Evolutionary conservation across 1,284 basidiomycete species (phyloP), one percentile per base, ranked within the genome.

Genomic region (Trametes hirsuta): DNA sequence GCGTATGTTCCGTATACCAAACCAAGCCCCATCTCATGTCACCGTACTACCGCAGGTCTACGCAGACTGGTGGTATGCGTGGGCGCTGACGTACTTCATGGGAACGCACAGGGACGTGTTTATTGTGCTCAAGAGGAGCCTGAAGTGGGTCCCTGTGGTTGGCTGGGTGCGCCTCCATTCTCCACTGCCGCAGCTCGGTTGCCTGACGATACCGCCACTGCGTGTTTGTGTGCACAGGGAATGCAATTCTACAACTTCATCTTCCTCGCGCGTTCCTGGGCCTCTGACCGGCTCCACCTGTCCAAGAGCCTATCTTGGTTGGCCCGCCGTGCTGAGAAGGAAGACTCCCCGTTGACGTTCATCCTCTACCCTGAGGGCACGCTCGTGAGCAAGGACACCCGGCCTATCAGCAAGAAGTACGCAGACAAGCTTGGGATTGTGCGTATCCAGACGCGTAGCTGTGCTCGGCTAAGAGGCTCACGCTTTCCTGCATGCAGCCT

Each of bases 241-340:
- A 95, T 95, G 95, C 94, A 91, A 82, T 88, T 95, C 77, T 97
- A 88, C 76, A 82, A 87, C 56, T 98, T 98, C 76, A 94, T 97
- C 67, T 94, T 94, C 76, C 82, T 96, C 47, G 86, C 87, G 37
- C 87, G 93, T 37, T 93, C 90, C 15, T 96, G 94, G 94, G 89
- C 90, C 1, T 85, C 89, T 22, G 94, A 97, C 73, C 82, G 85
- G 55, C 70, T 81, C 9, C 81, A 87, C 60, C 80, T 97, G 48
- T 83, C 81, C 30, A 76, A 76, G 25, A 80, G 81, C 67, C 83
- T 88, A 42, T 83, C 84, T 4, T 81, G 77, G 50, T 74, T 89
- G 47, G 88, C 84, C 4, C 79, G 78, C 56, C 81, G 81, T 36
- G 85, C 86, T 12, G 84, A 89, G 68, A 77, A 81, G 53, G 79